Evolutionary conservation across 352 stramenopile genomes (phyloP), one percentile per base, ranked within the genome.

Genomic region (Phytophthora sp.): DNA sequence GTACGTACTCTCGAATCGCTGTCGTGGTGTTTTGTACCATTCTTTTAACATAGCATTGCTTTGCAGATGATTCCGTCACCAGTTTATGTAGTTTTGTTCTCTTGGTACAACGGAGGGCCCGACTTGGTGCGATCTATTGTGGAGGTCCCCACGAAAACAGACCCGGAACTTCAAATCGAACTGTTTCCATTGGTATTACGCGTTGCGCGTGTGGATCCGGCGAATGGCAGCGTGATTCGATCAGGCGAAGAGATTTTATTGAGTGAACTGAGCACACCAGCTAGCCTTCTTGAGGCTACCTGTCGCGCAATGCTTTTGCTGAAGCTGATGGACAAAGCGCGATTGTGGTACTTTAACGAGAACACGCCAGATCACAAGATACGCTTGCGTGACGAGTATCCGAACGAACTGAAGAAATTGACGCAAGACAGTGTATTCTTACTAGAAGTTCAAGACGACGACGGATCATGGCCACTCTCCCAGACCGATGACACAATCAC

Each of bases 301-400:
- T 96, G 86, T 60, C 85, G 87, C 16, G 88, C 80, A 11, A 56
- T 96, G n/a, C 56, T 92, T 16, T 44, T 92, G 36, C 66, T 76
- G n/a, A 94, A 96, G 46, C 46, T 80, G 36, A 60, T 93, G 1
- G 74, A 88, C 13, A 91, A 93, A 55, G 73, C 88, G 13, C 81
- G 88, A 15, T 63, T 96, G 35, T 96, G 88, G 88, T 91, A 87
- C 41, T 95, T 95, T 52, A 80, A 92, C 44, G 84, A 93, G 15
- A 83, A 79, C 24, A 71, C 76, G 7, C 85, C 84, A 7, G 72
- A 89, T 15, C 74, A 81, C 65, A 94, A 94, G 54, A 86, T 89
- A 49, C 82, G 80, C 24, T 53, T 92, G 4, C 69, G 74, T 3
- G 73, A 67, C 11, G 75, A 81, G 20, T 77, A 77, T 33, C 74